A percentile compares a stretch with the other conserved stretches of the same genome.
These are phyloP conservation scores for Xylaria sp. DNA, from an alignment of 2,329 filamentous ascomycete genomes.

Conservation along the genomic window DNA sequence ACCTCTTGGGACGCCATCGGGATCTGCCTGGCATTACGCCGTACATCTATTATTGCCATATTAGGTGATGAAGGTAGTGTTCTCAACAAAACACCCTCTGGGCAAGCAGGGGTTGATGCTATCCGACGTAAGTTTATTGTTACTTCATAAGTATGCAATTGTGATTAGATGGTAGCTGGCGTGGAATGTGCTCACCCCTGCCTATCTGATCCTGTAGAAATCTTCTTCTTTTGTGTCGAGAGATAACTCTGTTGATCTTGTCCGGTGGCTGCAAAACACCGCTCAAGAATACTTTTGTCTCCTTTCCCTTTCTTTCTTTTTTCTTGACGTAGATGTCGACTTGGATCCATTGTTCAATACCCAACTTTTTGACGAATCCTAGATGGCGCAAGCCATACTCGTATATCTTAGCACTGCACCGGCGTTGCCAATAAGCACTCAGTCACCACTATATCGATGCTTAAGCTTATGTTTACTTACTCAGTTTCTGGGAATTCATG, in stretches of 20 bases:
- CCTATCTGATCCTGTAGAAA: neutral
- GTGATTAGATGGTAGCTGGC: neutral
- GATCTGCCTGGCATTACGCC: neutral
- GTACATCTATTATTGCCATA: neutral
- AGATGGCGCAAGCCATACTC: neutral
- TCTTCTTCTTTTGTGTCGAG: neutral
- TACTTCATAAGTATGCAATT: neutral
- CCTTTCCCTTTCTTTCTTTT: neutral
- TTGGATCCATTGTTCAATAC: neutral
- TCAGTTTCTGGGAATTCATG: neutral
- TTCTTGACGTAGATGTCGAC: neutral
- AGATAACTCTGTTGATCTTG: neutral
- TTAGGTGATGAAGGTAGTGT: neutral
- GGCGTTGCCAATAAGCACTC: neutral
- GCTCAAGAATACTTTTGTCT: neutral
- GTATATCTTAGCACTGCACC: neutral
- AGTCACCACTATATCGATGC: neutral
- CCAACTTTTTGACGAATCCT: neutral
- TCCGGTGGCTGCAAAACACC: neutral
- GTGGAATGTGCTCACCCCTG: neutral
- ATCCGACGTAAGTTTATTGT: neutral
- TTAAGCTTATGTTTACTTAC: neutral
- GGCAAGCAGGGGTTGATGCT: neutral
- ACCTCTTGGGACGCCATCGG: too few relatives aligned
- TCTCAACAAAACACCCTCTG: neutral